Percentiles rank a stretch among this genome's conserved stretches.
phyloP scores from a whole-genome alignment of 140 eudicot genomes.

The Oenanthe javanica region DNA sequence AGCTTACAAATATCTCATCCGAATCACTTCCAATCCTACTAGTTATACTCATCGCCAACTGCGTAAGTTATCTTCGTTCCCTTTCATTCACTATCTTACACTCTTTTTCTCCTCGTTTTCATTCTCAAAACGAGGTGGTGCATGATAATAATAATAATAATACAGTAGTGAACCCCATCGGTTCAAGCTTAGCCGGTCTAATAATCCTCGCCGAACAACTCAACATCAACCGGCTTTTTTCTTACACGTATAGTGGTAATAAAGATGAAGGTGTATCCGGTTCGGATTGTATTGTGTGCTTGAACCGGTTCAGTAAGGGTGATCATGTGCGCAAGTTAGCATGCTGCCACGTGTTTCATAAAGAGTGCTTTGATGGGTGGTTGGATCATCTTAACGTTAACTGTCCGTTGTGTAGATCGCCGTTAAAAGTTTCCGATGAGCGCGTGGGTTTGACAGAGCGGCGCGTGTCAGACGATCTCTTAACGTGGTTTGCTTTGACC shows the following conservation, averaged over 20 bases:
- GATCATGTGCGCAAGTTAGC: conserved; percentile 58
- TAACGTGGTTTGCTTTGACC: conserved; percentile 36
- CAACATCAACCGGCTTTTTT: conserved; percentile 41
- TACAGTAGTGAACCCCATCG: conserved; percentile 33
- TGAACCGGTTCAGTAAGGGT: conserved; percentile 49
- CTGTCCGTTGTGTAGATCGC: conserved; percentile 68
- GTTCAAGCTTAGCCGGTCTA: conserved; percentile 56
- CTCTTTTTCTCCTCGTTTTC: conserved; percentile 21
- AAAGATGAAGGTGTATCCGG: neutral
- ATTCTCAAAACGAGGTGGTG: conserved; percentile 23
- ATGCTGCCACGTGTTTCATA: conserved; percentile 76
- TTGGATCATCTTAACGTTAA: conserved; percentile 50
- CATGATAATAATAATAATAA: conserved; percentile 9
- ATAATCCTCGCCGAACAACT: conserved; percentile 57
- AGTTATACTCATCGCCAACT: conserved; percentile 32
- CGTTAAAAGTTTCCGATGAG: conserved; percentile 36
- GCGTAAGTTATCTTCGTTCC: conserved; percentile 50
- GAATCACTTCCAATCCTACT: conserved; percentile 44
- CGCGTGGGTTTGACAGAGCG: conserved; percentile 43
- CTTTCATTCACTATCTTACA: conserved; percentile 32
- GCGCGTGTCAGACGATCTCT: conserved; percentile 37
- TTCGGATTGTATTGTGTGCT: conserved; percentile 62
- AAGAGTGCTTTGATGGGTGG: conserved; percentile 85
- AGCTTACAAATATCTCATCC: conserved; percentile 52
- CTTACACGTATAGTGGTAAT: conserved; percentile 16